Base-by-base conservation (phyloP, 139 green algal genomes). In the Gonium pectorale region DNA sequence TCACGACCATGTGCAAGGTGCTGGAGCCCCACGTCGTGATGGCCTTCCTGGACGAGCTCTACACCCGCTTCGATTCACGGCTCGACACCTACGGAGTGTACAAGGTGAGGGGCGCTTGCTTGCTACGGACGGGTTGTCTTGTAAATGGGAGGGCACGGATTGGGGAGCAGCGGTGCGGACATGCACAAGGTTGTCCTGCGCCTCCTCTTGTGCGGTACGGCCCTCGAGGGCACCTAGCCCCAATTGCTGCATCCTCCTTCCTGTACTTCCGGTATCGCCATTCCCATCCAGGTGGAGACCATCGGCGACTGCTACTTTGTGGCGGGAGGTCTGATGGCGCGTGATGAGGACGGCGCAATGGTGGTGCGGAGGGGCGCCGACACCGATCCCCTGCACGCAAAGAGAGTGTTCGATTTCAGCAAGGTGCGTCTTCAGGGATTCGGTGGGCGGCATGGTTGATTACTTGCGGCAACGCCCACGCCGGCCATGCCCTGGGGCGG, bases 1-100 rank as follows among this genome's bases (percentile, higher is more conserved):
- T 90, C 82, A 90, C 82, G 26, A 27, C 31, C 54, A 88, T 90
- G 67, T 67, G 51, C 63, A 81, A 77, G 69, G 19, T 33, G 7
- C 52, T 88, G 43, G 64, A 71, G 51, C 80, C 86, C 15, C 44
- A 67, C 29, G 60, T 80, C 64, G 86, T 90, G 59, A 85, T 90
- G 80, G 31, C 38, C 13, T 77, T 90, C 51, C 86, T 90, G 29
- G 88, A 90, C 40, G 46, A 88, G n/a, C 59, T 90, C 49, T 90
- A 83, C 68, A 59, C 41, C 3, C 68, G 68, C 27, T 77, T 77
- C 68, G 68, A 77, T 43, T 9, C 11, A 5, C 27, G 41, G 5
- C 43, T 77, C 17, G 68, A 77, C 13, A 43, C 41, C 43, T 77
- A 43, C 11, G 68, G 68, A 8, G 68, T 77, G 40, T 77, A 77